phyloP scores from a whole-genome alignment of 2,329 filamentous ascomycete genomes.

The Penicillium italicum region DNA sequence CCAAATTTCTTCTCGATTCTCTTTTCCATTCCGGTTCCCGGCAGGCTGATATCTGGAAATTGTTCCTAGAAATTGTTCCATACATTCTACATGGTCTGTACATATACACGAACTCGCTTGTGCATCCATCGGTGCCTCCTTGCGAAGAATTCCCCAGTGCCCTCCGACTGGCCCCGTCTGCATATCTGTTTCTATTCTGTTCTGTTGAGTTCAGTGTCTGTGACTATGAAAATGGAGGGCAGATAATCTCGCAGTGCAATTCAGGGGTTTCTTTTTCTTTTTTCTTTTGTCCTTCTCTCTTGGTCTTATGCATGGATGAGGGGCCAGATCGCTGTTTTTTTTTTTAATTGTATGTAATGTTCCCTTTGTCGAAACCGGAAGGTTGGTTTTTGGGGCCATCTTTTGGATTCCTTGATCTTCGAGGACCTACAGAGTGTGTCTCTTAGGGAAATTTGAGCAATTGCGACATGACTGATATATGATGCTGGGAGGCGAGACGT shows the following conservation, averaged over 20 bases:
- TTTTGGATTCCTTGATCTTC: not conserved
- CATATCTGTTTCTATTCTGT: conserved; percentile 3
- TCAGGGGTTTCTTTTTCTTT: not conserved
- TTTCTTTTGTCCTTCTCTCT: conserved; percentile 8
- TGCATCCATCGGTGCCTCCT: conserved; percentile 14
- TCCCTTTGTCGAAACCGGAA: conserved; percentile 11
- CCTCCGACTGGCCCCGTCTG: not conserved
- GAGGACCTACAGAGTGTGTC: conserved; percentile 4
- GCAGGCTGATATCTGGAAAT: conserved; percentile 13
- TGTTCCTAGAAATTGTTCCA: conserved; percentile 20
- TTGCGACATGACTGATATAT: conserved; percentile 17
- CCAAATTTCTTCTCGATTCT: conserved; percentile 2
- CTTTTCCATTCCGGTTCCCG: conserved; percentile 1
- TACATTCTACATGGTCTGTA: conserved; percentile 33
- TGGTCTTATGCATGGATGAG: conserved; percentile 10
- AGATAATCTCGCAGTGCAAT: not conserved
- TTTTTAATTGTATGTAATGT: conserved; percentile 27
- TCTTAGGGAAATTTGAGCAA: conserved; percentile 5
- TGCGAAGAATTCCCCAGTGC: not conserved
- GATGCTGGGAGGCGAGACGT: conserved; percentile 11
- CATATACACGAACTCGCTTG: conserved; percentile 27
- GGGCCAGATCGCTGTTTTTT: not conserved
- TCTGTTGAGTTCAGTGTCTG: not conserved
- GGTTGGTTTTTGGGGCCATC: conserved; percentile 5
- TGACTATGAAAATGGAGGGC: not conserved